Conservation (phyloP, 2,329 filamentous ascomycete species). For the Decorospora gaudefroyi region DNA sequence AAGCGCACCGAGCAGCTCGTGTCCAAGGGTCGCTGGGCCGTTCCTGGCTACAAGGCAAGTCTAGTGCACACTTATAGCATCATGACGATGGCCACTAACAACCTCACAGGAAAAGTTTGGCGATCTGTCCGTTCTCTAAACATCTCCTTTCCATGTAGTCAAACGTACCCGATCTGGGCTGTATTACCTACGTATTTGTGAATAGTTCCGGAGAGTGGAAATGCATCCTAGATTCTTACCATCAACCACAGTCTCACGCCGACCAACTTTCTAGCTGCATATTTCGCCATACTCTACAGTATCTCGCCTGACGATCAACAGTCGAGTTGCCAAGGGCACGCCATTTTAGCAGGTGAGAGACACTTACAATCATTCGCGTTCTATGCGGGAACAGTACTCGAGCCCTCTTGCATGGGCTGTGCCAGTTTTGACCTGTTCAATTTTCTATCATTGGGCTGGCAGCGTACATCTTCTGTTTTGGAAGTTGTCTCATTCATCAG, state of each 20-base stretch:
- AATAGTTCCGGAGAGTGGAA: slow-evolving; percentile 44
- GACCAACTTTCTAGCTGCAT: too few species aligned
- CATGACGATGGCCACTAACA: slow-evolving; percentile 52
- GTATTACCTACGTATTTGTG: slow-evolving; percentile 49
- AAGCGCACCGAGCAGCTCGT: slow-evolving; percentile 94
- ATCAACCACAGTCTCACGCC: neutral
- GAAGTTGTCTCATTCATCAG: too few species aligned
- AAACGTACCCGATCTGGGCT: slow-evolving; percentile 43
- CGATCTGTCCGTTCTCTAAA: slow-evolving; percentile 92
- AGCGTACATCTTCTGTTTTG: too few species aligned
- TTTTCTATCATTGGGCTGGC: too few species aligned
- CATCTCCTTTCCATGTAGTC: slow-evolving; percentile 31
- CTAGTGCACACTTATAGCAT: neutral
- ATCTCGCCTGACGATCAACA: too few species aligned
- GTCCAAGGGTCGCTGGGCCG: slow-evolving; percentile 96
- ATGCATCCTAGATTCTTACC: slow-evolving; percentile 33
- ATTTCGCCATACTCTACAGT: too few species aligned
- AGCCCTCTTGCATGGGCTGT: too few species aligned
- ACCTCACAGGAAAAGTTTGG: slow-evolving; percentile 89
- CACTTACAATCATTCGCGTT: too few species aligned
- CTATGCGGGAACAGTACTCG: too few species aligned
- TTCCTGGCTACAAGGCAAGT: slow-evolving; percentile 97
- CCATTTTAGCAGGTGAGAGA: too few species aligned
- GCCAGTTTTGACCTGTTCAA: too few species aligned
- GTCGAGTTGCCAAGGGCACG: too few species aligned